Evolutionary conservation across 352 stramenopile species (phyloP).

Genomic region (Globisporangium emineosum): DNA sequence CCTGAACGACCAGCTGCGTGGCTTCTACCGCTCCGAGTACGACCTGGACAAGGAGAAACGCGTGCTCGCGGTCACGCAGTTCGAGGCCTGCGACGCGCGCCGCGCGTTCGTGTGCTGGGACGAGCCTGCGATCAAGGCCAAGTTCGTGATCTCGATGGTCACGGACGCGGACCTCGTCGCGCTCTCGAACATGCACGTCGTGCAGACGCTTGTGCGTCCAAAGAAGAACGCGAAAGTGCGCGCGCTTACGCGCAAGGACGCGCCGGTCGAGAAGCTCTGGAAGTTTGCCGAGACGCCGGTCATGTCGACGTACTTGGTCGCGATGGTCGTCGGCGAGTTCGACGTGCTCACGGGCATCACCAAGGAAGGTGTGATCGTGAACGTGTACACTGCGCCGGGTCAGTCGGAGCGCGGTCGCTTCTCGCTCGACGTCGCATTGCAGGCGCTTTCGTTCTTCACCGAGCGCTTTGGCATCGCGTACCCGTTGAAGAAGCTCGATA

Average conservation of each 20-base stretch:
- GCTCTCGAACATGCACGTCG: conserved; percentile 96
- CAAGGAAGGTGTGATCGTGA: conserved; percentile 89
- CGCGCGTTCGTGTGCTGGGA: conserved; percentile 98
- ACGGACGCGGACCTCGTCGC: conserved; percentile 90
- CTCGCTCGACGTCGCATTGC: conserved; percentile 73
- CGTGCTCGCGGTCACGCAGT: conserved; percentile 91
- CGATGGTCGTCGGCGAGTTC: conserved; percentile 95
- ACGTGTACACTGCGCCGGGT: conserved; percentile 93
- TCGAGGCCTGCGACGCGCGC: conserved; percentile 83
- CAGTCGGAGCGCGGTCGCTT: conserved; percentile 90
- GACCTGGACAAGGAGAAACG: conserved; percentile 88
- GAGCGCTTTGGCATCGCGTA: conserved; percentile 86
- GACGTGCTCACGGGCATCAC: conserved; percentile 91
- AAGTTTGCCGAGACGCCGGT: conserved; percentile 92
- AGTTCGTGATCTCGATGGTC: conserved; percentile 92
- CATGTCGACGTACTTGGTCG: conserved; percentile 98
- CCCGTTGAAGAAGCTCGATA: conserved; percentile 98
- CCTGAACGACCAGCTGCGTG: conserved; percentile 92
- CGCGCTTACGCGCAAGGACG: conserved; percentile 37
- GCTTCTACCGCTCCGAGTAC: conserved; percentile 96
- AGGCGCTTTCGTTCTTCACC: conserved; percentile 71
- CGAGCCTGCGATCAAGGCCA: conserved; percentile 95
- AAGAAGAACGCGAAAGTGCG: conserved; percentile 61
- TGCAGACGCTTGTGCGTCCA: conserved; percentile 62
- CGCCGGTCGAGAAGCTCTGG: conserved; percentile 60